Percentiles rank a stretch among this genome's conserved stretches.
Conservation (phyloP, 371 early-diverging fungal species). For the Funneliformis caledonium region DNA sequence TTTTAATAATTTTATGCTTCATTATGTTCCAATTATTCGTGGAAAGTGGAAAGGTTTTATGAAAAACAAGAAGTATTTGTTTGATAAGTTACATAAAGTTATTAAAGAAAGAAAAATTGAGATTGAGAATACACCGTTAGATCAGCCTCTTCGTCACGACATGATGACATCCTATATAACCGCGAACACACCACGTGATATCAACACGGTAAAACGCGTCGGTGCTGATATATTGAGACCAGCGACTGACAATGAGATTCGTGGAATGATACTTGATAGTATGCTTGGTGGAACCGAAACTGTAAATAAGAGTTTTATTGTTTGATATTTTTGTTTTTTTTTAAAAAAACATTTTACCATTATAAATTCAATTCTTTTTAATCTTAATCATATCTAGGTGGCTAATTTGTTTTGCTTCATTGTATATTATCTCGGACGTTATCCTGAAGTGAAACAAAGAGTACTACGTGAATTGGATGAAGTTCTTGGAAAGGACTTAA, state of each 20-base stretch:
- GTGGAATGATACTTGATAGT: neutral
- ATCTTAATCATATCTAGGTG: slow-evolving; percentile 1
- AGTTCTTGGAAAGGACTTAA: neutral
- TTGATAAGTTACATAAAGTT: neutral
- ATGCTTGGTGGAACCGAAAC: slow-evolving; percentile 16
- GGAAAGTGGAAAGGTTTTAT: no score
- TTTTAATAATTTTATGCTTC: neutral
- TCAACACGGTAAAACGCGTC: neutral
- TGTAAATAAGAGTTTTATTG: slow-evolving; percentile 11
- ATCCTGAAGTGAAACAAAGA: slow-evolving; percentile 27
- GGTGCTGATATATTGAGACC: neutral
- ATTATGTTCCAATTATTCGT: slow-evolving; percentile 4
- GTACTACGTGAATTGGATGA: slow-evolving; percentile 7
- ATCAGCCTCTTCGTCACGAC: neutral
- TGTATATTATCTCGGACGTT: slow-evolving; percentile 8
- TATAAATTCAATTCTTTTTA: neutral
- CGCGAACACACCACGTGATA: slow-evolving; percentile 1
- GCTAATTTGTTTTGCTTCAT: neutral
- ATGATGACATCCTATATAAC: slow-evolving; percentile 12
- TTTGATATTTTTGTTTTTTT: no score
- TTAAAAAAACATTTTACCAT: neutral
- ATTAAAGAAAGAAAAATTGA: neutral
- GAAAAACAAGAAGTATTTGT: neutral
- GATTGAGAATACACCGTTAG: slow-evolving; percentile 18
- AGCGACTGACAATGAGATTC: slow-evolving; percentile 9